These are phyloP conservation scores for Anthracocystis walkeri DNA, from an alignment of 1,284 basidiomycete species.

Conservation along the genomic window DNA sequence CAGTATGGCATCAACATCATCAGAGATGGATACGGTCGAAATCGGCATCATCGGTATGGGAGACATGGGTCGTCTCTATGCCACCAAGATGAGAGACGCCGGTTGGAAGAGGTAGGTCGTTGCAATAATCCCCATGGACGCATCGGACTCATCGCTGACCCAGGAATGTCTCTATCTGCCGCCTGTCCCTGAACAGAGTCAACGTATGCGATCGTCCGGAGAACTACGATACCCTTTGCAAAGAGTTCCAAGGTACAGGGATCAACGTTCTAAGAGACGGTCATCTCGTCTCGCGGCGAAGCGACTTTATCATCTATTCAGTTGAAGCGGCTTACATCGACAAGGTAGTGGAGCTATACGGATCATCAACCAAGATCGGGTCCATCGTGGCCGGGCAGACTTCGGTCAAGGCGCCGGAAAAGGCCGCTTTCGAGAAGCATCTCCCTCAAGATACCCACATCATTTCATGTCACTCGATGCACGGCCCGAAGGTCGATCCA, in stretches of 20 bases:
- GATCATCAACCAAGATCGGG: conserved; percentile 91
- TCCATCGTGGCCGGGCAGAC: conserved; percentile 96
- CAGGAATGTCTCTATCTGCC: not conserved
- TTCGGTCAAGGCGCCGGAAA: conserved; percentile 95
- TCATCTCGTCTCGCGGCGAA: conserved; percentile 83
- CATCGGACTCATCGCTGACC: not conserved
- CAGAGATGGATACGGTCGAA: conserved; percentile 55
- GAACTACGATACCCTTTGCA: conserved; percentile 78
- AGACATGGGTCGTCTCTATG: conserved; percentile 95
- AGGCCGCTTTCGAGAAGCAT: conserved; percentile 86
- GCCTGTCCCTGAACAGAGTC: conserved; percentile 74
- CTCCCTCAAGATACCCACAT: conserved; percentile 89
- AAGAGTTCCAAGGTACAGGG: conserved; percentile 76
- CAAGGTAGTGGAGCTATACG: conserved; percentile 85
- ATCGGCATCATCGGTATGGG: conserved; percentile 72
- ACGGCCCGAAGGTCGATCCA: conserved; percentile 90
- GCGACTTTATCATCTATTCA: conserved; percentile 90
- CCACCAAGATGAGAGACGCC: conserved; percentile 78
- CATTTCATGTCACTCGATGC: conserved; percentile 92
- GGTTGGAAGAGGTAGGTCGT: conserved; percentile 77
- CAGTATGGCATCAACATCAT: conserved; percentile 23
- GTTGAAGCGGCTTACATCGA: conserved; percentile 93
- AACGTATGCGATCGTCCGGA: conserved; percentile 90
- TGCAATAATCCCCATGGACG: not conserved
- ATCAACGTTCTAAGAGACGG: conserved; percentile 81